Evolutionary conservation across 768 basidiomycete species (phyloP).

Genomic region (Sporobolomyces pararoseus): DNA sequence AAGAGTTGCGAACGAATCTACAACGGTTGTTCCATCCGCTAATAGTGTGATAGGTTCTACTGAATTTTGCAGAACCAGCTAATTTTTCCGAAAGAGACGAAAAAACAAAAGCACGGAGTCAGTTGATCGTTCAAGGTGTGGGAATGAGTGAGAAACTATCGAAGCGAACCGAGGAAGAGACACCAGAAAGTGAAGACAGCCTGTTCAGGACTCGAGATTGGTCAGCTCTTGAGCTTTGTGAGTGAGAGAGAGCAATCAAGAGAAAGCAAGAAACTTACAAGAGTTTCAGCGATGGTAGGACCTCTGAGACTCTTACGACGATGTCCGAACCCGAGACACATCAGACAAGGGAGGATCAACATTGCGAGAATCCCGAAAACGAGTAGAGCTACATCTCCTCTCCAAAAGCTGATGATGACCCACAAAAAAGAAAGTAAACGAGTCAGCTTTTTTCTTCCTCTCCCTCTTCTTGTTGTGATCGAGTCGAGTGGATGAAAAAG

Average conservation of each 20-base stretch:
- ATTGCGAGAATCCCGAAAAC: slow-evolving; percentile 10
- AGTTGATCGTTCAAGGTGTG: background rate
- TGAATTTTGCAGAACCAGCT: slow-evolving; percentile 8
- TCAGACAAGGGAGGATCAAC: background rate
- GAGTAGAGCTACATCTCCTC: slow-evolving; percentile 5
- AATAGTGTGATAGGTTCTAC: background rate
- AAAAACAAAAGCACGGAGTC: no score
- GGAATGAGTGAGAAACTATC: no score
- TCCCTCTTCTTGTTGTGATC: background rate
- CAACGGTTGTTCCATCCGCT: background rate
- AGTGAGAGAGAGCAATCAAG: no score
- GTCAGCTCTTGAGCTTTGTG: no score
- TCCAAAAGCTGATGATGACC: slow-evolving; percentile 14
- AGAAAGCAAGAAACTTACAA: slow-evolving; percentile 1
- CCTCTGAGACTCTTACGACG: background rate
- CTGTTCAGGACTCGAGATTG: background rate
- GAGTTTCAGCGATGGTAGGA: background rate
- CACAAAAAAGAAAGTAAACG: no score
- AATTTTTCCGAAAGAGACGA: no score
- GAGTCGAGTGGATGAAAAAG: background rate
- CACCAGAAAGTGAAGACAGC: slow-evolving; percentile 5
- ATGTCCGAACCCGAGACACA: background rate
- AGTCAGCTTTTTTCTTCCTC: no score
- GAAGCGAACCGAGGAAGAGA: slow-evolving; percentile 6
- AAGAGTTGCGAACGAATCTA: background rate